phyloP scores from a whole-genome alignment of 179 eudicot species.

The Heliamphora pulchella region DNA sequence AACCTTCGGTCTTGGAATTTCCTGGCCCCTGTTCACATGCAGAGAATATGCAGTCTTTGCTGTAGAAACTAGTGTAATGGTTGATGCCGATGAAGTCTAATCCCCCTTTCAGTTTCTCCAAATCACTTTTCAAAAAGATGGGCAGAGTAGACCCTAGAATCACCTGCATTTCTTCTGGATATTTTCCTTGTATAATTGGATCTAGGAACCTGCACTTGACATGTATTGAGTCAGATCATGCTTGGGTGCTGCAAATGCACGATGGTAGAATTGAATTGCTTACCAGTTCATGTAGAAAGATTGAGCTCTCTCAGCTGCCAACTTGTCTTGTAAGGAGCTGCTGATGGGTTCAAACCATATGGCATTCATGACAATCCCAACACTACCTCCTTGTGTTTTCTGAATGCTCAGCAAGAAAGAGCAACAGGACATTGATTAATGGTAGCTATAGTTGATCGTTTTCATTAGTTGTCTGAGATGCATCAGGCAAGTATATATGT shows the following conservation, averaged over 20 bases:
- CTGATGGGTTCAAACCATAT: constrained; percentile 68
- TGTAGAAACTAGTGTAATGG: constrained; percentile 65
- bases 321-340: constrained; percentile 41
- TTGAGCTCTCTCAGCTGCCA: constrained; percentile 64
- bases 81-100: constrained; percentile 73
- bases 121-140: constrained; percentile 31
- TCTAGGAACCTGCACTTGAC: constrained; percentile 55
- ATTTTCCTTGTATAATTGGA: constrained; percentile 59
- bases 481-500: no score
- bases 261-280: not conserved
- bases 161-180: constrained; percentile 53
- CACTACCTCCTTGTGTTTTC: constrained; percentile 51
- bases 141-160: constrained; percentile 55
- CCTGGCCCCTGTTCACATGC: constrained; percentile 41
- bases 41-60: constrained; percentile 61
- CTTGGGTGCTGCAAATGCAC: no score
- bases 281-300: constrained; percentile 63
- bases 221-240: not conserved
- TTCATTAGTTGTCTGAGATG: no score
- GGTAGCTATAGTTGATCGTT: not conserved
- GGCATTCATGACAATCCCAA: constrained; percentile 57
- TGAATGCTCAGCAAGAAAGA: constrained; percentile 16
- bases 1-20: constrained; percentile 52
- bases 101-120: constrained; percentile 27
- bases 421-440: not conserved